Conservation (phyloP, 352 stramenopile species). For the Pythium phragmiticola region DNA sequence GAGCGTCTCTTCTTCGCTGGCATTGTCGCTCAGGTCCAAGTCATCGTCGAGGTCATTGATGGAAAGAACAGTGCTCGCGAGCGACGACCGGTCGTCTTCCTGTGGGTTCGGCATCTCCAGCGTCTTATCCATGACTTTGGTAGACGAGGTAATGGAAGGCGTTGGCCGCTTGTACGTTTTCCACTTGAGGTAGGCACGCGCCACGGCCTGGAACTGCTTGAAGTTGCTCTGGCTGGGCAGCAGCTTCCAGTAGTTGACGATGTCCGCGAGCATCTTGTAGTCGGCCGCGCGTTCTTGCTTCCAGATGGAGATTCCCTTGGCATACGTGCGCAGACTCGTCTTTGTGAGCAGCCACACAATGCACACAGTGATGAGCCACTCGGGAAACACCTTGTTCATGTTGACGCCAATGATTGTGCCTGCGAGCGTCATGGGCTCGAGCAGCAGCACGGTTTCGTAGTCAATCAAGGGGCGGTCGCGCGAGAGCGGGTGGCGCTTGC, state of each 20-base stretch:
- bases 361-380: conserved; percentile 81
- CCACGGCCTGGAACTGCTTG: conserved; percentile 64
- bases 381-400: conserved; percentile 78
- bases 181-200: conserved; percentile 74
- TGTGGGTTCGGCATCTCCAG: conserved; percentile 39
- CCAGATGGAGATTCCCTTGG: conserved; percentile 70
- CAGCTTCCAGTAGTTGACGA: conserved; percentile 68
- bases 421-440: conserved; percentile 86
- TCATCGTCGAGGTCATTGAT: conserved; percentile 27
- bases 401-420: conserved; percentile 86
- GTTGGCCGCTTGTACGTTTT: conserved; percentile 54
- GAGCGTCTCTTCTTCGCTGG: conserved; percentile 57
- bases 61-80: conserved; percentile 30
- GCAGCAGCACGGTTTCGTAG: conserved; percentile 82
- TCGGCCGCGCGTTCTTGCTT: conserved; percentile 58
- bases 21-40: conserved; percentile 33
- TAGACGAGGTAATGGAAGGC: conserved; percentile 13
- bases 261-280: conserved; percentile 38
- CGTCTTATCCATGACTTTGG: background rate
- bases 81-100: conserved; percentile 29
- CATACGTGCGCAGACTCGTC: conserved; percentile 60
- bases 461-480: conserved; percentile 69
- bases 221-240: conserved; percentile 66
- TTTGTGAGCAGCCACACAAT: conserved; percentile 78
- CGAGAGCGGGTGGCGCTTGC: conserved; percentile 63